Conservation (phyloP, 257 asterid species). For the Penstemon eatonii region DNA sequence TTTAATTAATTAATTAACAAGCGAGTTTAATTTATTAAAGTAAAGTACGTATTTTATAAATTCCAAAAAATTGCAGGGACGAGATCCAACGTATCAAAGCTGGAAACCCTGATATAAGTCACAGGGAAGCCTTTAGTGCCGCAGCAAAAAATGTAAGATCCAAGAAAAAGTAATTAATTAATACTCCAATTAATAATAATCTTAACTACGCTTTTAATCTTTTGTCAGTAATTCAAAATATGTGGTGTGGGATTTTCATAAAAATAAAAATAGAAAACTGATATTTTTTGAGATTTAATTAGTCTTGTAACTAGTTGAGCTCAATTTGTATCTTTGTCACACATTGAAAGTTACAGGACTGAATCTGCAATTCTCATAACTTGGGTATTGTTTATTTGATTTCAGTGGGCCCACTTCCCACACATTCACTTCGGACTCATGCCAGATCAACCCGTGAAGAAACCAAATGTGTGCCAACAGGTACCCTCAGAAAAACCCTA, state of each 20-base stretch:
- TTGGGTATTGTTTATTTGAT: constrained; percentile 32
- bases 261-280: not conserved
- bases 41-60: no score
- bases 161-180: constrained; percentile 27
- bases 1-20: constrained; percentile 15
- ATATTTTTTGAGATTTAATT: not conserved
- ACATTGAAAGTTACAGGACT: no score
- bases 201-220: not conserved
- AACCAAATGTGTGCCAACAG: constrained; percentile 90
- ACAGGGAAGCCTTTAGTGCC: constrained; percentile 99
- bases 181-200: not conserved
- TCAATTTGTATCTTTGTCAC: no score
- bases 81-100: constrained; percentile 99
- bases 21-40: not conserved
- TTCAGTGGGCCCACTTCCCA: constrained; percentile 99
- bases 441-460: constrained; percentile 99
- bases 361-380: no score
- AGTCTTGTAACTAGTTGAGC: not conserved
- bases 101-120: constrained; percentile 98
- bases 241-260: constrained; percentile 21
- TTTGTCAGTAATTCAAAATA: not conserved
- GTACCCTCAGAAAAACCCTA: constrained; percentile 56
- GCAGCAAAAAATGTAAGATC: constrained; percentile 99
- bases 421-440: constrained; percentile 98
- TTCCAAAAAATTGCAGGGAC: constrained; percentile 57